Percentiles rank a stretch among this genome's conserved stretches.
Evolutionary conservation across 2,329 filamentous ascomycete genomes (phyloP).

Genomic region (Talaromyces sp.): DNA sequence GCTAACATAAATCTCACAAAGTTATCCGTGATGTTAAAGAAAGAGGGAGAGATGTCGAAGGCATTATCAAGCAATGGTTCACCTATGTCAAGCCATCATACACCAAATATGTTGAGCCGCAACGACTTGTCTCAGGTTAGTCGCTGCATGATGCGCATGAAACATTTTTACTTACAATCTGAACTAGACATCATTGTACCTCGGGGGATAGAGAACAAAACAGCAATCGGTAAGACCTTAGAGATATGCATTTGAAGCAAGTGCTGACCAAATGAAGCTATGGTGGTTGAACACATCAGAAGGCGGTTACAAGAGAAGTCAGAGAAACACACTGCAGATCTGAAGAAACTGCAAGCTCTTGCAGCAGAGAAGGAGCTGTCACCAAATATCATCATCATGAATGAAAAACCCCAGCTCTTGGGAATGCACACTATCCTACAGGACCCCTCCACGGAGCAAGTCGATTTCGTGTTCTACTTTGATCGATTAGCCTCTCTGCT

Average conservation of each 20-base stretch:
- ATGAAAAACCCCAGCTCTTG: constrained; percentile 70
- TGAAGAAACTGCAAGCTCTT: constrained; percentile 68
- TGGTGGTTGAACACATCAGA: constrained; percentile 91
- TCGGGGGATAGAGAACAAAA: constrained; percentile 86
- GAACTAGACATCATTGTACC: constrained; percentile 78
- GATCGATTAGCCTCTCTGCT: constrained; percentile 80
- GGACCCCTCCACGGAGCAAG: constrained; percentile 67
- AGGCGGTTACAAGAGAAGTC: constrained; percentile 84
- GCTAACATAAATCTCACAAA: constrained; percentile 26
- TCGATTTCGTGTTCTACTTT: constrained; percentile 98
- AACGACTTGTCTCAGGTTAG: constrained; percentile 74
- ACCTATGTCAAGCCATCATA: constrained; percentile 94
- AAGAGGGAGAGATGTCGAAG: constrained; percentile 84
- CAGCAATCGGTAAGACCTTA: constrained; percentile 60
- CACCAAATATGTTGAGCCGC: constrained; percentile 86
- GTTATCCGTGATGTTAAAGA: constrained; percentile 84
- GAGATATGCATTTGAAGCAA: not conserved
- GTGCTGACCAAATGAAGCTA: constrained; percentile 48
- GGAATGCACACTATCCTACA: constrained; percentile 91
- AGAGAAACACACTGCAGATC: constrained; percentile 68
- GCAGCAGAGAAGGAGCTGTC: constrained; percentile 68
- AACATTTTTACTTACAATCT: not conserved
- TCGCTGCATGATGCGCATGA: constrained; percentile 3
- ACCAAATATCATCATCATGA: constrained; percentile 65
- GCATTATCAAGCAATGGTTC: constrained; percentile 98